Percentiles rank a stretch among this genome's conserved stretches.
Conservation (phyloP, 345 rosid species). For the Psidium friedrichsthalianum region DNA sequence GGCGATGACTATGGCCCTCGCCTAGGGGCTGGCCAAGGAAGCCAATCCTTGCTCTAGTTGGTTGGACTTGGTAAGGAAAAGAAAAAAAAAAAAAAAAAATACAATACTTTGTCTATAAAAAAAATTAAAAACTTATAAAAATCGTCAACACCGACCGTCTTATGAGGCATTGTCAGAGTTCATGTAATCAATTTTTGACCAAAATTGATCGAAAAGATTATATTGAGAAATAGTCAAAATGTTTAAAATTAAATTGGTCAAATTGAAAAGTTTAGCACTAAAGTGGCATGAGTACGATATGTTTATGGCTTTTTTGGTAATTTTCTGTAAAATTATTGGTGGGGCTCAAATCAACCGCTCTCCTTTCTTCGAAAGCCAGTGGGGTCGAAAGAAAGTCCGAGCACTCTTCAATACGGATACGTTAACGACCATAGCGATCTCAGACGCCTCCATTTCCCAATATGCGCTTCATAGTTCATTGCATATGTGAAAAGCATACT, state of each 20-base stretch:
- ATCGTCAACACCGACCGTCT: accelerated
- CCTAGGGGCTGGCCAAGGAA: neutral
- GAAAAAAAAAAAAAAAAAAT: accelerated
- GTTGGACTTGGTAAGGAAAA: neutral
- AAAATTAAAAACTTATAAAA: neutral
- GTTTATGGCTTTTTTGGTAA: accelerated
- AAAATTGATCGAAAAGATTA: neutral
- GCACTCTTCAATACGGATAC: neutral
- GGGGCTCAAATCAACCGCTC: neutral
- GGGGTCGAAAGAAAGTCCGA: neutral
- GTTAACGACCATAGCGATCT: neutral
- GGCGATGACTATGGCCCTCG: too few relatives aligned
- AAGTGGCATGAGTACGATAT: neutral
- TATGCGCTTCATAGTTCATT: neutral
- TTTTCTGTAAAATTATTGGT: neutral
- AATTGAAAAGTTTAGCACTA: accelerated
- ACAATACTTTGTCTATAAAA: too few relatives aligned
- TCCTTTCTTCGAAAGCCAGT: neutral
- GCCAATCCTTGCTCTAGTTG: accelerated
- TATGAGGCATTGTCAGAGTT: accelerated
- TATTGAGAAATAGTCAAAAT: neutral
- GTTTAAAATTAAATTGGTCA: too few relatives aligned
- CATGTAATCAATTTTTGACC: accelerated
- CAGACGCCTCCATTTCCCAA: neutral
- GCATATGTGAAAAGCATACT: neutral